Base-by-base conservation (phyloP, 2,329 filamentous ascomycete genomes). In the Aspergillus thermomutatus region DNA sequence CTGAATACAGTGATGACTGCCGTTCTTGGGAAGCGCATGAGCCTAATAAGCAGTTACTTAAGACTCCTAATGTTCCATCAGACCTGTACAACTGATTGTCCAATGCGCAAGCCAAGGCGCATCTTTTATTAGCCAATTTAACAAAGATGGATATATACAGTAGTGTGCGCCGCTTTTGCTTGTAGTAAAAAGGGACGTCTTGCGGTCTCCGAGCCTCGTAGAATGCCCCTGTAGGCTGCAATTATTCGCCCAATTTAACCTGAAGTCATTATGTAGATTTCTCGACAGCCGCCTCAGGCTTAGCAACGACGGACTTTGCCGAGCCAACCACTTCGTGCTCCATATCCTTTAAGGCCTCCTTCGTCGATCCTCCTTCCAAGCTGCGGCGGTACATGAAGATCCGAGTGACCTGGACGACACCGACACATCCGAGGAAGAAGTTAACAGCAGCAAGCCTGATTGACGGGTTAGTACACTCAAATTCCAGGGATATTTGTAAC, bases 361-460 rank as follows among this genome's bases (percentile, higher is more conserved):
- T 56, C 17, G 68, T 49, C 2, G 74, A 75, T 8, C 73, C 43
- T 46, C 43, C 72, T 4, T 90, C 87, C 70, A 87, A 76, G 59
- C 81, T 82, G 63, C 80, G 76, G 56, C 67, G 72, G 74, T 87
- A 88, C 68, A 84, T 55, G 66, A 85, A 75, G 70, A 97, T 97
- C 68, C 94, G 88, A 64, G 79, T 79, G 64, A 91, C 82, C 82
- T 99, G 94, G 64, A 91, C 83, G 57, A 90, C 79, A 68, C 94
- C 94, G 61, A 97, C 92, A 64, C 88, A 79, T 69, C 90, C 93
- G 67, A 99, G 89, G 83, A 97, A 95, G 85, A 97, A 97, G 85
- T 99, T 99, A 73, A 97, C 94, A 54, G 92, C 87, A 60, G 94
- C 94, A 58, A 99, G 87, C 60, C 89, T 92, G 60, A 28, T 31